Percentiles rank a stretch among this genome's conserved stretches.
These are phyloP conservation scores for Pholiota adiposa DNA, from an alignment of 1,284 basidiomycete genomes.

Conservation along the genomic window DNA sequence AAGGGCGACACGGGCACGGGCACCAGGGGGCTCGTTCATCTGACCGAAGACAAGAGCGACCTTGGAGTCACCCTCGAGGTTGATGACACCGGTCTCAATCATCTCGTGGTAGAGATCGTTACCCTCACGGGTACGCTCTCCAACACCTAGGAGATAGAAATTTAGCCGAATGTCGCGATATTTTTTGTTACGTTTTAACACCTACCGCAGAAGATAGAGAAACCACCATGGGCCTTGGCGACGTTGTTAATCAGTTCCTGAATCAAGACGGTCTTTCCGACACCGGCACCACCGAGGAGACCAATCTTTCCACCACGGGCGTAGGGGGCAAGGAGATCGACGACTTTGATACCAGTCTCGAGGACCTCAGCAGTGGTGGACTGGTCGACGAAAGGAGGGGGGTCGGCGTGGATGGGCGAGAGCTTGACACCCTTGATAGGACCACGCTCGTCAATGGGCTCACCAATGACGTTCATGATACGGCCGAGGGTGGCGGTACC, in stretches of 20 bases:
- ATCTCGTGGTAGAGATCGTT: conserved; percentile 99
- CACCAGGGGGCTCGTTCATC: conserved; percentile 99
- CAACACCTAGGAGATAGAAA: conserved; percentile 71
- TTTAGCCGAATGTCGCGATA: neutral
- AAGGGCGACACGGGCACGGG: conserved; percentile 99
- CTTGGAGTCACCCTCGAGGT: conserved; percentile 98
- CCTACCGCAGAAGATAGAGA: conserved; percentile 98
- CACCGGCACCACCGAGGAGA: conserved; percentile 99
- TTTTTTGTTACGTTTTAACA: conserved; percentile 18
- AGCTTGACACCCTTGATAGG: conserved; percentile 95
- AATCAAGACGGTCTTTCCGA: conserved; percentile 99
- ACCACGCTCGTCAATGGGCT: conserved; percentile 99
- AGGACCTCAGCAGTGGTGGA: conserved; percentile 98
- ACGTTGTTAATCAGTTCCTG: conserved; percentile 99
- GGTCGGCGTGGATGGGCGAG: conserved; percentile 94
- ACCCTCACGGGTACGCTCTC: conserved; percentile 99
- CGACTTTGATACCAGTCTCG: conserved; percentile 99
- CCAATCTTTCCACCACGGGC: conserved; percentile 99
- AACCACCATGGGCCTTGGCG: conserved; percentile 99
- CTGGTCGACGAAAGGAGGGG: conserved; percentile 96
- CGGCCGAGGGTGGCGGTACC: conserved; percentile 93
- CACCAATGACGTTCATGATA: conserved; percentile 99
- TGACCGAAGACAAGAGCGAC: conserved; percentile 99
- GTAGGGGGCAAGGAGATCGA: conserved; percentile 98
- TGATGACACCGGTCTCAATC: conserved; percentile 99